Base-by-base conservation (phyloP, 1,284 basidiomycete species). In the Schizophyllum amplum region DNA sequence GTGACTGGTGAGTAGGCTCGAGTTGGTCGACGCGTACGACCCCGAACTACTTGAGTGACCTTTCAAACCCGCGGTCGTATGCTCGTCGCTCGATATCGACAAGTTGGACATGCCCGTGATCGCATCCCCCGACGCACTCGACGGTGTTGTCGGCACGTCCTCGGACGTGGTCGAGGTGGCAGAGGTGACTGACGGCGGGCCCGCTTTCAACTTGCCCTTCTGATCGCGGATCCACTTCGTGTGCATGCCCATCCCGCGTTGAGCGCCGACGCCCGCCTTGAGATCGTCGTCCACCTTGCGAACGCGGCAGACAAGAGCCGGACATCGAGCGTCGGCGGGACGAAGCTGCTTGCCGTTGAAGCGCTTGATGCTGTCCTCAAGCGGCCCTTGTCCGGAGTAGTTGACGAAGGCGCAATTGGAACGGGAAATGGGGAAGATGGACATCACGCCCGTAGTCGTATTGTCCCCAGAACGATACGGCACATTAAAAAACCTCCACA, bases 251-350 rank as follows among this genome's bases (percentile, higher is more conserved):
- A 83, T 82, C 0, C 93, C 93, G 24, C 95, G 77, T 72, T 98
- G 95, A 4, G 83, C 92, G 1, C 94, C 94, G 0, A 98, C 94
- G 0, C 95, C 95, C 1, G 93, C 88, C 59, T 84, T 86, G 52
- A 94, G 69, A 67, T 95, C 94, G 64, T 98, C 95, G 57, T 93
- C 92, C 63, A 81, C 85, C 60, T 81, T 82, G 46, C 94, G 80
- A 3, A 91, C 81, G n/a, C 93, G 83, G 68, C 94, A 97, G 15
- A 98, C 89, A 56, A 98, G 75, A 24, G 82, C 79, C 24, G 86
- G 86, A 70, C 91, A 94, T 27, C 85, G 75, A 7, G 82, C 72
- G 66, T 96, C 92, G 60, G 75, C 64, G 0, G 83, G 73, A 57
- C 92, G 81, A 46, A 94, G 68, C 17, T 79, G 75, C 57, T 74